Base-by-base conservation (phyloP, 75 land plant genomes). In the Picea sitchensis region DNA sequence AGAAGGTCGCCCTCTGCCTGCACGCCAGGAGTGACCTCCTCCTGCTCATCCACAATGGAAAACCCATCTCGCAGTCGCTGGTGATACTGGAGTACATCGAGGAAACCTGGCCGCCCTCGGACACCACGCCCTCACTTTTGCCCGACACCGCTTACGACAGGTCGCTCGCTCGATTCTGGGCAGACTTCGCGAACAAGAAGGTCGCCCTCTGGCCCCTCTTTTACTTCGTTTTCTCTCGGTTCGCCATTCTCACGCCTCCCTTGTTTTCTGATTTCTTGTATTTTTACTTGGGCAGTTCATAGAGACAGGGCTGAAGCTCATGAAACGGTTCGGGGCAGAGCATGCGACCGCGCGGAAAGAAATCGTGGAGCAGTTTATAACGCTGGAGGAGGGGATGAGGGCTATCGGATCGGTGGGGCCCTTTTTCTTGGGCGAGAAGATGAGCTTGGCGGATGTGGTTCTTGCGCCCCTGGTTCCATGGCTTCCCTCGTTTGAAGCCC, bases 31-130 rank as follows among this genome's bases (percentile, higher is more conserved):
- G 34, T 1, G 15, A 23, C 15, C 34, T 26, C 0, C 68, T n/a
- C n/a, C n/a, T n/a, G n/a, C n/a, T 78, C 38, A 64, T 78, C 79
- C 80, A 80, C 80, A 34, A 76, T 26, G 81, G 80, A n/a, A 47
- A 26, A 1, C 14, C 81, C 60, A 58, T 81, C 54, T 76, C 23
- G 8, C 23, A 81, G 65, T 81, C 82, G 0, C 7, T 36, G 30
- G 23, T 78, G 3, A 78, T 78, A 23, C n/a, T 81, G 23, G 47
- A 81, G 41, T 81, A 81, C 58, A 36, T 81, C 3, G 58, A 81
- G 20, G 82, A 81, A 31, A 67, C 69, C 7, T 81, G 68, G 68
- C 68, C 34, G 2, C 3, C 14, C 59, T 7, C 69, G 5, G 17
- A 6, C 58, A 12, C 3, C 2, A 78, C 5, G 68, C 26, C 4